These are phyloP conservation scores for Pythium utonaiense DNA, from an alignment of 352 stramenopile species.

Conservation along the genomic window DNA sequence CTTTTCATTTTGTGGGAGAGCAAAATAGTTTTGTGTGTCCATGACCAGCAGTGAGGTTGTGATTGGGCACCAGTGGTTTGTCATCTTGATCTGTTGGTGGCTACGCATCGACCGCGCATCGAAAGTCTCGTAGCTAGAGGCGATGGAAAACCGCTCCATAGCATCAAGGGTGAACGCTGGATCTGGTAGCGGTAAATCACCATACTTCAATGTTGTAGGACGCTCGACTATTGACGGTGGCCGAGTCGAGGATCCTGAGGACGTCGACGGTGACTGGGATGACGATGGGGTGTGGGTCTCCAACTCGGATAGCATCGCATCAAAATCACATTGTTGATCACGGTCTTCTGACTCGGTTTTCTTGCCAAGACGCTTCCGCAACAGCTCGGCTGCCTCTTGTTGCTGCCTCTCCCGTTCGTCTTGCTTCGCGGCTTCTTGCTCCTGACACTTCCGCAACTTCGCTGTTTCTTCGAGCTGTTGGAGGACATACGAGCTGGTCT, in stretches of 20 bases:
- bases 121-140: slow-evolving; percentile 7
- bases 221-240: neutral
- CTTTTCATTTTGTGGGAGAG: slow-evolving; percentile 27
- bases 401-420: slow-evolving; percentile 44
- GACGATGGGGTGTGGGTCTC: neutral
- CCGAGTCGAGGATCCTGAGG: neutral
- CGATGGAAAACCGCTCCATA: slow-evolving; percentile 19
- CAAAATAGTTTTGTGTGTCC: slow-evolving; percentile 74
- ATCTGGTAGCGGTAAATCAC: neutral
- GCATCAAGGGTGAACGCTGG: neutral
- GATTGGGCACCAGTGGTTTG: slow-evolving; percentile 54
- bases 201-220: neutral
- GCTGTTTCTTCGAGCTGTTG: slow-evolving; percentile 38
- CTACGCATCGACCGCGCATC: neutral
- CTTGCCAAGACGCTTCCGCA: slow-evolving; percentile 48
- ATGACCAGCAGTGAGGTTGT: slow-evolving; percentile 61
- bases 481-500: slow-evolving; percentile 48
- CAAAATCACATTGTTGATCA: neutral
- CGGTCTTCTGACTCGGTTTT: neutral
- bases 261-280: neutral
- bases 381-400: slow-evolving; percentile 39
- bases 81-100: slow-evolving; percentile 8
- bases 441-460: slow-evolving; percentile 23
- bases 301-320: neutral
- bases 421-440: slow-evolving; percentile 23